Evolutionary conservation across 495 filamentous ascomycete species (phyloP).

Genomic region (Hypoxylon cercidicola): DNA sequence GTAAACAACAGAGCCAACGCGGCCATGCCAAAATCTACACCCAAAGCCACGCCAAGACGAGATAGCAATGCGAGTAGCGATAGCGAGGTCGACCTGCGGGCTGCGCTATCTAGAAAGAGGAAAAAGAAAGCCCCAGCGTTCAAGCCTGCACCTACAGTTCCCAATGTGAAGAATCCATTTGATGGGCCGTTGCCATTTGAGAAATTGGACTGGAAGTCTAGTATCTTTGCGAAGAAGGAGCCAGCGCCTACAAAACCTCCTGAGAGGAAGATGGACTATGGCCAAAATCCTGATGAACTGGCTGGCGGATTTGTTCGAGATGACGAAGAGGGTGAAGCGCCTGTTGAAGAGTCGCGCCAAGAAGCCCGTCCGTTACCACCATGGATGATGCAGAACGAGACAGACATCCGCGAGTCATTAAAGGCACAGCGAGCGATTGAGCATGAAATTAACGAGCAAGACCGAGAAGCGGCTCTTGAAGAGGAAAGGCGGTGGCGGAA

Average conservation of each 20-base stretch:
- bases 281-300: conserved; percentile 53
- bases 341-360: not conserved
- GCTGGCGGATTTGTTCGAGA: conserved; percentile 76
- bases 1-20: conserved; percentile 70
- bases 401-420: conserved; percentile 64
- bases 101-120: conserved; percentile 65
- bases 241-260: conserved; percentile 35
- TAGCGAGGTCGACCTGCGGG: conserved; percentile 70
- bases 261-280: conserved; percentile 37
- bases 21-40: conserved; percentile 56
- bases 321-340: conserved; percentile 20
- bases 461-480: conserved; percentile 62
- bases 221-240: conserved; percentile 62
- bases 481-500: conserved; percentile 51
- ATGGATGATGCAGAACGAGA: conserved; percentile 74
- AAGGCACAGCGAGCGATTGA: conserved; percentile 57
- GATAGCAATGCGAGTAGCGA: conserved; percentile 62
- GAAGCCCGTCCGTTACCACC: conserved; percentile 77
- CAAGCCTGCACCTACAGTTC: conserved; percentile 38
- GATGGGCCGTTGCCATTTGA: conserved; percentile 91
- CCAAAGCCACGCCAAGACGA: conserved; percentile 48
- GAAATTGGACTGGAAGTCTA: conserved; percentile 75
- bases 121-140: conserved; percentile 47
- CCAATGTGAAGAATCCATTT: conserved; percentile 66
- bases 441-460: conserved; percentile 59